Evolutionary conservation across 768 basidiomycete species (phyloP), one percentile per base, ranked within the genome.

Genomic region (Macrocybe gigantea): DNA sequence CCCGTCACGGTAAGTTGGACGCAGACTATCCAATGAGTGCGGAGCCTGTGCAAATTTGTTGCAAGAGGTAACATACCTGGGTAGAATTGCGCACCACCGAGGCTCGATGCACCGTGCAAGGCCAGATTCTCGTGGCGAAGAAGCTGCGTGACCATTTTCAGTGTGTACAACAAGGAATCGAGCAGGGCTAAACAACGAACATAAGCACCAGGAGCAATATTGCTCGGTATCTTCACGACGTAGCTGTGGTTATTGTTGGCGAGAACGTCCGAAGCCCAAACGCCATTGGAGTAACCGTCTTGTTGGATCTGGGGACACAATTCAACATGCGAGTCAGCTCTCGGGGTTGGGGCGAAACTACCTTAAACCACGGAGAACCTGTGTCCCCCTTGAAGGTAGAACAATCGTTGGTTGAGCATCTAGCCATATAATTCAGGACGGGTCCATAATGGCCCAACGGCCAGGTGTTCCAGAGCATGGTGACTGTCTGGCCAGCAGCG

Each of bases 291-390:
- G 41, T 64, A 70, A 13, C 57, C 57, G 35, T 62, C 56, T 61
- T 69, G 68, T 51, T 67, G 65, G 40, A 68, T 65, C 68, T 69
- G 14, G 10, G n/a, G 33, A 33, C 8, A 38, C 11, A 31, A n/a
- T 13, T 35, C 13, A 41, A 11, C 12, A 29, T 12, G 14, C 6
- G n/a, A 9, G 0, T 2, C 5, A 5, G 29, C n/a, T n/a, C 14
- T 13, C 15, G n/a, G 6, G 7, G 12, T 38, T 22, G 0, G 6
- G 35, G 11, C 32, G 1, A 44, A 43, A 50, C 37, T 53, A 64
- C 66, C 66, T 70, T 70, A 56, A 70, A 67, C 68, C 67, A 70
- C 12, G 67, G 66, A 5, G 66, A 58, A 2, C 67, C 68, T 10
- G 57, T 56, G 44, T 70, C 66, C 13, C 59, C 68, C 50, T 68